Evolutionary conservation across 2,329 filamentous ascomycete species (phyloP), one percentile per base, ranked within the genome.

Genomic region (Dothideomycetes sp.): DNA sequence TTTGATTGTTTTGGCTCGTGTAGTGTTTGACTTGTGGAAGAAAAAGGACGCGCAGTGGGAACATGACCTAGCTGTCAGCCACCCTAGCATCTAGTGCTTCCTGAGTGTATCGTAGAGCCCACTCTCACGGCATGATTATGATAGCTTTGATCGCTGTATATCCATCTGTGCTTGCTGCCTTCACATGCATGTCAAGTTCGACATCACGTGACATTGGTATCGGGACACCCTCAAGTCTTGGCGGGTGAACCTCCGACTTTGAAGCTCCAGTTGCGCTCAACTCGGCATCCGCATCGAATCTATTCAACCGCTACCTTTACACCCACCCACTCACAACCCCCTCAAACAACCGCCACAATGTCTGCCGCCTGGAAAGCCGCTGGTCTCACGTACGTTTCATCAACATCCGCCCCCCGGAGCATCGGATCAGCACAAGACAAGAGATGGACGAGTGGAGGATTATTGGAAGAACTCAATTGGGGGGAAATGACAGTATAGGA

Each of bases 351-450:
- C 61, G 56, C 59, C 77, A 85, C 77, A 72, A 98, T 96, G 91
- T 75, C 83, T 70, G 89, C 88, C 73, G 85, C 88, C 64, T 98
- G 89, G 91, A 96, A 95, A 84, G 79, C 88, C 62, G 85, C 91
- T 65, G 91, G 91, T 69, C 75, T 96, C 64, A 93, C 81, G 88
- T 94, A 83, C 66, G 85, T 75, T 36, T 45, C 22, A 39, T 18
- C 35, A n/a, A n/a, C 9, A 16, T 18, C 35, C 16, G 17, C 12
- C 19, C 7, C 7, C 22, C 14, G 22, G 22, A 9, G 15, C 14
- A 12, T 14, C 32, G 17, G 31, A 24, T 5, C 10, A 35, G 24
- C 11, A n/a, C 14, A 31, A 35, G 19, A 35, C 8, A 16, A 32
- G n/a, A n/a, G 15, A 32, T 5, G 14, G 30, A 32, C 7, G 30